These are phyloP conservation scores for Rhodotorula mucilaginosa DNA, from an alignment of 1,284 basidiomycete species.

Conservation along the genomic window DNA sequence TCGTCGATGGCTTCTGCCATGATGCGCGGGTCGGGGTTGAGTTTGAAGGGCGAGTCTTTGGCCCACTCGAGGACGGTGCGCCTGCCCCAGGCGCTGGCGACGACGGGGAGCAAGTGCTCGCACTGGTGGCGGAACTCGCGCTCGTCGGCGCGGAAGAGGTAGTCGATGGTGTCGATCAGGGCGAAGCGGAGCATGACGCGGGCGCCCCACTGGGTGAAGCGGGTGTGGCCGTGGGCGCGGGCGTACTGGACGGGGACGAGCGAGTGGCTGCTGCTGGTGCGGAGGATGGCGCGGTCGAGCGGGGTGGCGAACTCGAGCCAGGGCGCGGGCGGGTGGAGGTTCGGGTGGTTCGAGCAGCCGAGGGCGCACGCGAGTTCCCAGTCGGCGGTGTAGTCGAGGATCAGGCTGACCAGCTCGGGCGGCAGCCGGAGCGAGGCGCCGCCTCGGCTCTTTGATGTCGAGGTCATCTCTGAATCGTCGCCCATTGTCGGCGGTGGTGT, in stretches of 20 bases:
- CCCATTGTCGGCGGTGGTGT: too few relatives aligned
- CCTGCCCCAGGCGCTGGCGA: conserved; percentile 45
- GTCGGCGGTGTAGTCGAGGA: conserved; percentile 59
- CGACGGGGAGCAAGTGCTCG: conserved; percentile 42
- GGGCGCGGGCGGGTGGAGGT: conserved; percentile 57
- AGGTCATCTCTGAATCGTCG: too few relatives aligned
- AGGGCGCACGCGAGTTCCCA: conserved; percentile 77
- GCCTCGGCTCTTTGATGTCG: not conserved
- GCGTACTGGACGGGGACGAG: conserved; percentile 24
- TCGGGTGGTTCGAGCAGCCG: conserved; percentile 59
- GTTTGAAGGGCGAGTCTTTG: conserved; percentile 41
- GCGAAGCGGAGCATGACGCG: conserved; percentile 64
- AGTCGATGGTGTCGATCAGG: conserved; percentile 70
- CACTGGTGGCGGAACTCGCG: conserved; percentile 36
- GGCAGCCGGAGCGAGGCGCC: conserved; percentile 25
- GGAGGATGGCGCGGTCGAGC: conserved; percentile 47
- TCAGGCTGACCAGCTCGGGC: conserved; percentile 22
- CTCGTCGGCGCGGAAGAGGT: conserved; percentile 62
- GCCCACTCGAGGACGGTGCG: conserved; percentile 54
- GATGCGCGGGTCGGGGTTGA: conserved; percentile 27
- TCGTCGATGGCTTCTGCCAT: conserved; percentile 44
- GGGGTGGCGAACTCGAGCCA: conserved; percentile 63
- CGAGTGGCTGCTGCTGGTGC: conserved; percentile 9
- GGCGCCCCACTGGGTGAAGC: conserved; percentile 66
- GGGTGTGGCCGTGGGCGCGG: conserved; percentile 55